phyloP scores from a whole-genome alignment of 2,329 filamentous ascomycete species.

The Talaromyces sp. region DNA sequence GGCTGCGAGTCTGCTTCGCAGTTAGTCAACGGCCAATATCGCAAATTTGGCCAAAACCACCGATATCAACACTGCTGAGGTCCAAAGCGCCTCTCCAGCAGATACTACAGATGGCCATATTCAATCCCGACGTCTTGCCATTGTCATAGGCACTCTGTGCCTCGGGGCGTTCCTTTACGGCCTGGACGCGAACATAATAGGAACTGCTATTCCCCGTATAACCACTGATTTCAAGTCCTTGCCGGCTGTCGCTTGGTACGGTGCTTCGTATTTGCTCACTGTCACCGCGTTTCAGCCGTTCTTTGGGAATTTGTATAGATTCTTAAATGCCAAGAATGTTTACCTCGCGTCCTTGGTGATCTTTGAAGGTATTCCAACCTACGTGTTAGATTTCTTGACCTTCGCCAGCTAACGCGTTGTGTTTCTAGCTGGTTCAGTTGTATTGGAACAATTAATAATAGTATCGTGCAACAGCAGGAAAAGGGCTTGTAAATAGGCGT shows the following conservation, averaged over 20 bases:
- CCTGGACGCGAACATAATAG: constrained; percentile 23
- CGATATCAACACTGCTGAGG: background rate
- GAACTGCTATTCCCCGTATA: constrained; percentile 21
- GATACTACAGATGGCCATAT: background rate
- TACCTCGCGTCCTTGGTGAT: background rate
- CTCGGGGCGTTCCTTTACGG: constrained; percentile 20
- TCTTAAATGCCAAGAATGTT: constrained; percentile 15
- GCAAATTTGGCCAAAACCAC: background rate
- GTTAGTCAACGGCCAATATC: background rate
- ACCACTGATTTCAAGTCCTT: constrained; percentile 22
- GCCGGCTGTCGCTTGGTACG: constrained; percentile 23
- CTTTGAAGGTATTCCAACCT: background rate
- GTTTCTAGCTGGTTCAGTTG: background rate
- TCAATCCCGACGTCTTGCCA: background rate
- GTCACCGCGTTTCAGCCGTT: constrained; percentile 20
- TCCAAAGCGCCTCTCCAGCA: background rate
- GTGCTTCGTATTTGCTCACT: constrained; percentile 19
- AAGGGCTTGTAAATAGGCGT: too few species aligned
- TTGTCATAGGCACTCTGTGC: constrained; percentile 8
- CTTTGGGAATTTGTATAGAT: constrained; percentile 22
- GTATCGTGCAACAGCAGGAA: background rate
- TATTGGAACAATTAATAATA: background rate
- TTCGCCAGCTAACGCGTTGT: background rate
- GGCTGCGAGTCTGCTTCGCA: background rate
- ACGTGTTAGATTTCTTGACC: too few species aligned